These are phyloP conservation scores for Puccinia novopanici DNA, from an alignment of 1,284 basidiomycete species.

Conservation along the genomic window DNA sequence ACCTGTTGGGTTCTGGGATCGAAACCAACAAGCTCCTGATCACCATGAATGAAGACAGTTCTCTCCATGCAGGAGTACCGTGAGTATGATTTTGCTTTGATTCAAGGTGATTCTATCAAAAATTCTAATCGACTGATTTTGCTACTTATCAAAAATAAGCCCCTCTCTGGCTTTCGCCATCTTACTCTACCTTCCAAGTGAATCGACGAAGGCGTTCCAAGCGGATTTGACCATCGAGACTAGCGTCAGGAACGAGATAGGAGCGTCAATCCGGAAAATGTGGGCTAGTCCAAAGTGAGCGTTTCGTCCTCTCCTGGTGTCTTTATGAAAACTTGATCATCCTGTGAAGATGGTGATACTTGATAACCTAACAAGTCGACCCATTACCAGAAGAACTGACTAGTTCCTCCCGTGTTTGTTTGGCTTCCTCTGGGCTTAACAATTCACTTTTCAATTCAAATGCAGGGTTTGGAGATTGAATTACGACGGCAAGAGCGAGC, in stretches of 20 bases:
- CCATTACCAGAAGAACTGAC: no score
- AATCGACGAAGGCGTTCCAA: slow-evolving; percentile 34
- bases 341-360: no score
- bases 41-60: slow-evolving; percentile 48
- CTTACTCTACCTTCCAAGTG: slow-evolving; percentile 45
- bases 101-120: background rate
- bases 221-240: slow-evolving; percentile 46
- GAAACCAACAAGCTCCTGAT: slow-evolving; percentile 51
- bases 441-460: slow-evolving; percentile 2
- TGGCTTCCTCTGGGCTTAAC: background rate
- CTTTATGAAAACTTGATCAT: no score
- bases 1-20: slow-evolving; percentile 48
- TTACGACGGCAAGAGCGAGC: slow-evolving; percentile 49
- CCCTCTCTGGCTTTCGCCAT: slow-evolving; percentile 50
- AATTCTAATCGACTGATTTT: slow-evolving; percentile 5
- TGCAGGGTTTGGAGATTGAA: slow-evolving; percentile 47
- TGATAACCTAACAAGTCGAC: no score
- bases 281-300: slow-evolving; percentile 51
- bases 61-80: slow-evolving; percentile 42
- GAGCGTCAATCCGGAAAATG: slow-evolving; percentile 47
- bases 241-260: slow-evolving; percentile 41
- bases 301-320: background rate
- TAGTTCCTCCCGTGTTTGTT: background rate
- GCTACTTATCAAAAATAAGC: background rate
- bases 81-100: slow-evolving; percentile 14